Evolutionary conservation across 2,329 filamentous ascomycete genomes (phyloP).

Genomic region (Xylariaceae sp.): DNA sequence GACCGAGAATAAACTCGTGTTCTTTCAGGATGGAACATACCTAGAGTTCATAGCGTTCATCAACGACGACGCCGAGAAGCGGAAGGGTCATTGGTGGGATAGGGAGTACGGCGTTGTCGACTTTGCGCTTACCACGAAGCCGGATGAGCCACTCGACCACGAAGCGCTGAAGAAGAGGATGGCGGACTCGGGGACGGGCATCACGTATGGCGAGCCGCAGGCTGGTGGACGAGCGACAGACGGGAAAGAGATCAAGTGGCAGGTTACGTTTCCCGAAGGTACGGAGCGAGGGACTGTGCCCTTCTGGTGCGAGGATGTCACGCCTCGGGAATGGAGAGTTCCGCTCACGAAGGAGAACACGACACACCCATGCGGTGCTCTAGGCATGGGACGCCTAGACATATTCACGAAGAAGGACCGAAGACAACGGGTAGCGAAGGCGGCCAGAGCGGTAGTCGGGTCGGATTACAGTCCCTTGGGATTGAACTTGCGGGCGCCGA

Average conservation of each 20-base stretch:
- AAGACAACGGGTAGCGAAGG: too few species aligned
- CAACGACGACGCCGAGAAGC: not conserved
- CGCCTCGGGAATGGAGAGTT: not conserved
- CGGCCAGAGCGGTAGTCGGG: too few species aligned
- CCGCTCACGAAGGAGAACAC: not conserved
- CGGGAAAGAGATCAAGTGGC: not conserved
- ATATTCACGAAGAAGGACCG: not conserved
- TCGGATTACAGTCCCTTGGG: too few species aligned
- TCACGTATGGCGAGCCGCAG: not conserved
- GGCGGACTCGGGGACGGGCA: not conserved
- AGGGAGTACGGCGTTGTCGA: not conserved
- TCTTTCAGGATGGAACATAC: not conserved
- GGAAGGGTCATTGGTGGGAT: not conserved
- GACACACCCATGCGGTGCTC: not conserved
- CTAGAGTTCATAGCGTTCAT: conserved; percentile 2
- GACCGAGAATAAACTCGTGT: not conserved
- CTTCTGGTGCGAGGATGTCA: not conserved
- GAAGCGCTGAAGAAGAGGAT: not conserved
- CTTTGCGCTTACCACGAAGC: not conserved
- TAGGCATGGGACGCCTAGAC: not conserved
- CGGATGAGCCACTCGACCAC: not conserved
- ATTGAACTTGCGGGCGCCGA: too few species aligned
- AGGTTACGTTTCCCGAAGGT: not conserved
- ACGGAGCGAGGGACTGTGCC: not conserved
- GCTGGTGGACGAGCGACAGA: not conserved